phyloP scores from a whole-genome alignment of 2,329 filamentous ascomycete species.

The Curvularia eragrostidis region DNA sequence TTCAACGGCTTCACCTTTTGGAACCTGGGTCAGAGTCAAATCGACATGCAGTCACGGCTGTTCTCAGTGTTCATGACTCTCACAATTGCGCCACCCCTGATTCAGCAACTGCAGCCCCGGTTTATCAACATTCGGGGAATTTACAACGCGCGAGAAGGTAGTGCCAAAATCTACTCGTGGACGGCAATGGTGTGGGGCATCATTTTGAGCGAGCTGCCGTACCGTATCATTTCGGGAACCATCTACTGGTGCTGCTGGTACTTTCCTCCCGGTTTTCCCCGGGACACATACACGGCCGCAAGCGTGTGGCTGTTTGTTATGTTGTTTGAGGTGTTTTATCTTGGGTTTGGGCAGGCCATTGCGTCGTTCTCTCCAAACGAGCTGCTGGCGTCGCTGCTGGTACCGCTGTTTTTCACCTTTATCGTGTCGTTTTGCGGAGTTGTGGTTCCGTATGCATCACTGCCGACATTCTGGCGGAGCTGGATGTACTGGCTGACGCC shows the following conservation, averaged over 20 bases:
- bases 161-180: slow-evolving; percentile 83
- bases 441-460: slow-evolving; percentile 68
- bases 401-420: slow-evolving; percentile 73
- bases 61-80: slow-evolving; percentile 81
- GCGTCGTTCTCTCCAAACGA: slow-evolving; percentile 71
- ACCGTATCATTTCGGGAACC: slow-evolving; percentile 68
- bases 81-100: slow-evolving; percentile 74
- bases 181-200: slow-evolving; percentile 70
- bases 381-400: slow-evolving; percentile 68
- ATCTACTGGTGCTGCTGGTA: slow-evolving; percentile 66
- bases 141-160: slow-evolving; percentile 75
- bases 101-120: slow-evolving; percentile 78
- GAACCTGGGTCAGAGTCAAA: slow-evolving; percentile 51
- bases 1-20: slow-evolving; percentile 60
- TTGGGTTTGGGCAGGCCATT: slow-evolving; percentile 71
- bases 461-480: slow-evolving; percentile 69
- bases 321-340: slow-evolving; percentile 70
- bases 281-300: slow-evolving; percentile 64
- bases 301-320: slow-evolving; percentile 70
- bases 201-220: slow-evolving; percentile 74
- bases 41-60: slow-evolving; percentile 64
- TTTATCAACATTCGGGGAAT: slow-evolving; percentile 71
- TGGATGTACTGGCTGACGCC: slow-evolving; percentile 64
- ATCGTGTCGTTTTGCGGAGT: slow-evolving; percentile 77
- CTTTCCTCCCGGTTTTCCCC: slow-evolving; percentile 61